Evolutionary conservation across 352 stramenopile genomes (phyloP), one percentile per base, ranked within the genome.

Genomic region (Pythium plurisporium): DNA sequence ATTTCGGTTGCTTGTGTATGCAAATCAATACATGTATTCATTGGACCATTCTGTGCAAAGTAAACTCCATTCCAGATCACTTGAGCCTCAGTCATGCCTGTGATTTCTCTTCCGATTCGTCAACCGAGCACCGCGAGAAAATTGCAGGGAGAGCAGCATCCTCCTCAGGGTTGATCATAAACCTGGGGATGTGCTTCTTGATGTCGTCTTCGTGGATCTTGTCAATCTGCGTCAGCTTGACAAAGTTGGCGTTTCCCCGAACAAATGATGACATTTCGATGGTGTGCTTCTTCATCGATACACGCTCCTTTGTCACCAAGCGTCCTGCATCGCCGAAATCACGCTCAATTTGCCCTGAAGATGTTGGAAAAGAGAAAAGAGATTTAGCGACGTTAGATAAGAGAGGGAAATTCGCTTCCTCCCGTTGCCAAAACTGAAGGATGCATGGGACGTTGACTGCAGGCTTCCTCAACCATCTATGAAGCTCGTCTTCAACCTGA

Each of bases 291-390:
- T 34, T 40, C 14, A 57, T 7, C 14, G n/a, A 33, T 2, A 11
- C 26, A 25, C 50, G 50, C 3, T 58, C 50, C 10, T 58, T 58
- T 15, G 56, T 58, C 12, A 58, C 42, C 56, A 64, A 58, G 20
- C 40, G 25, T 31, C 56, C 56, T n/a, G 23, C 37, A 20, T 48
- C 34, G 8, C 56, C 48, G 19, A 53, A 57, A 30, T 64, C 56
- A 7, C 56, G 47, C 47, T 64, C 56, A 9, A 64, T 33, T 33
- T 58, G 56, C 4, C 27, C 56, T 4, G 56, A 52, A 4, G 46
- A 58, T 20, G 47, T 47, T 0, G 56, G 46, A 33, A 57, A 38
- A 1, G 25, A 37, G 22, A 52, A 64, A 9, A 57, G 17, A 9
- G 27, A 26, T 22, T 52, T 51, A 20, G 56, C 46, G 8, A 64